phyloP scores from a whole-genome alignment of 768 basidiomycete genomes.

The Mycena floridula region DNA sequence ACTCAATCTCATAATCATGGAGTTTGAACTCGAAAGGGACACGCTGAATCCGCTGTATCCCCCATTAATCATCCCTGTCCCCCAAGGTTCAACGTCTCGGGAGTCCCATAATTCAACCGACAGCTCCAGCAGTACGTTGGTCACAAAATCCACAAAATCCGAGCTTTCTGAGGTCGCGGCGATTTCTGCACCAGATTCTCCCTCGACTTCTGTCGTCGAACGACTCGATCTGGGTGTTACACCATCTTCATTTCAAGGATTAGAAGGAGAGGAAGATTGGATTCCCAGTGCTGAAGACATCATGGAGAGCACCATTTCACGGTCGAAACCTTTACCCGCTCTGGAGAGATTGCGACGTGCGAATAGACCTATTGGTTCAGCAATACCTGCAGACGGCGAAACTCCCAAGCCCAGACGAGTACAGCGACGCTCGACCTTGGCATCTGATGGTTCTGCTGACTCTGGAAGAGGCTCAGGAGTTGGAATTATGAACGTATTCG shows the following conservation, averaged over 20 bases:
- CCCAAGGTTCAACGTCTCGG: neutral
- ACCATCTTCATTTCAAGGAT: neutral
- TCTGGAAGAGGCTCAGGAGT: conserved; percentile 18
- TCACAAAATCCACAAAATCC: neutral
- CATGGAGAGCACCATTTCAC: conserved; percentile 64
- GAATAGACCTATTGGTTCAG: conserved; percentile 18
- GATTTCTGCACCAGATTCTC: neutral
- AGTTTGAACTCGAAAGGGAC: conserved; percentile 77
- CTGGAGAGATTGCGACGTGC: conserved; percentile 57
- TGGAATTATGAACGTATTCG: conserved; percentile 77
- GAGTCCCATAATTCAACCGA: conserved; percentile 8
- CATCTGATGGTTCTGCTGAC: conserved; percentile 1
- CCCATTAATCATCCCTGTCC: conserved; percentile 9
- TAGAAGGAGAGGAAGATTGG: conserved; percentile 27
- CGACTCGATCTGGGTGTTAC: neutral
- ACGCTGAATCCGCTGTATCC: conserved; percentile 65
- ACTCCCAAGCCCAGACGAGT: conserved; percentile 1
- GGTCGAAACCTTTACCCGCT: conserved; percentile 62
- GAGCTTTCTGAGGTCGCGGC: neutral
- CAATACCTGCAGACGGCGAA: neutral
- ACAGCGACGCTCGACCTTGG: conserved; percentile 1
- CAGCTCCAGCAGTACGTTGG: conserved; percentile 12
- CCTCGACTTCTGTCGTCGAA: neutral
- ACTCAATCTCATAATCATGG: conserved; percentile 53
- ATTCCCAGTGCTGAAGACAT: conserved; percentile 50